phyloP scores from a whole-genome alignment of 441 rosid species.

The Codiaeum variegatum region DNA sequence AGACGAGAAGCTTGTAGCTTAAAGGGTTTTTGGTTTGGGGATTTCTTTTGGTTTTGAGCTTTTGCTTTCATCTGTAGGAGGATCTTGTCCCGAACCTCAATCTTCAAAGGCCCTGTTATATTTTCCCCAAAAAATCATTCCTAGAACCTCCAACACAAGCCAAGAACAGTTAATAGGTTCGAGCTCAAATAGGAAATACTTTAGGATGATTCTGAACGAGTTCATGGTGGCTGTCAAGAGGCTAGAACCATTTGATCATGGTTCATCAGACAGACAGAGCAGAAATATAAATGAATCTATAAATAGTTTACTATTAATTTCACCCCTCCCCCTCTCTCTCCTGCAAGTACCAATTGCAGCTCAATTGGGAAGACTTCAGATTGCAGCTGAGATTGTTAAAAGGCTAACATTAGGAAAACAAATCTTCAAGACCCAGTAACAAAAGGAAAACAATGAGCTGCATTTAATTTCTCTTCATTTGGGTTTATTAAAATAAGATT shows the following conservation, averaged over 20 bases:
- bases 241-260: conserved; percentile 58
- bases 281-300: no score
- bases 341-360: conserved; percentile 59
- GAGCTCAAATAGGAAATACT: conserved; percentile 73
- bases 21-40: no score
- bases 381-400: conserved; percentile 82
- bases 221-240: conserved; percentile 72
- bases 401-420: conserved; percentile 91
- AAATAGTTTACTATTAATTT: no score
- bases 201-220: conserved; percentile 68
- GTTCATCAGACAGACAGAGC: conserved; percentile 51
- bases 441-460: conserved; percentile 92
- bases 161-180: conserved; percentile 74
- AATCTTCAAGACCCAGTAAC: conserved; percentile 92
- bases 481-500: no score
- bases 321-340: no score
- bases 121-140: conserved; percentile 72
- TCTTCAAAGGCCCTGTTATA: conserved; percentile 87
- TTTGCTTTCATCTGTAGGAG: conserved; percentile 50
- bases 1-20: no score
- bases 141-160: conserved; percentile 59
- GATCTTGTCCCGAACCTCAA: conserved; percentile 74
- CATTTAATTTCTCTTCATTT: no score
- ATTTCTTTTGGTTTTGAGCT: conserved; percentile 40
- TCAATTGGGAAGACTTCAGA: conserved; percentile 77